These are phyloP conservation scores for Pholiota adiposa DNA, from an alignment of 1,284 basidiomycete genomes.

Conservation along the genomic window DNA sequence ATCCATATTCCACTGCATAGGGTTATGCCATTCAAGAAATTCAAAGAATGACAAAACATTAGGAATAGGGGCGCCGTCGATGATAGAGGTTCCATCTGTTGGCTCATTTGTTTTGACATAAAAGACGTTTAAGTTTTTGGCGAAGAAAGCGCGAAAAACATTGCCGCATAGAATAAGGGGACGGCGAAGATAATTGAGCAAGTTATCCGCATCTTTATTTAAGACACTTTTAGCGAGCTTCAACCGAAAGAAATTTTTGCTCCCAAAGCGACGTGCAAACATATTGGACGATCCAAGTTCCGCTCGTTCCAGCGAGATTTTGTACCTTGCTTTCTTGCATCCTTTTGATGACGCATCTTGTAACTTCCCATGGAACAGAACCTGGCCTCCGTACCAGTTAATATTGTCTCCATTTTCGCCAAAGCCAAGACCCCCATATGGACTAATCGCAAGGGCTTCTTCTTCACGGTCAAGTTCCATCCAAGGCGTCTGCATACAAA, in stretches of 20 bases:
- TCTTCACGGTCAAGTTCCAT: conserved; percentile 49
- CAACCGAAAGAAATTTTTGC: conserved; percentile 44
- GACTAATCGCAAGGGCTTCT: conserved; percentile 28
- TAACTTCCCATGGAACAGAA: conserved; percentile 43
- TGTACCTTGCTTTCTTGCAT: conserved; percentile 26
- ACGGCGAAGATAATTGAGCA: conserved; percentile 38
- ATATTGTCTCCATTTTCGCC: conserved; percentile 29
- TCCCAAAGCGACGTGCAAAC: conserved; percentile 50
- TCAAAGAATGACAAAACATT: conserved; percentile 29
- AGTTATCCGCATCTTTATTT: conserved; percentile 25
- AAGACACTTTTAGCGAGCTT: conserved; percentile 36
- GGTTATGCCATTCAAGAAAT: conserved; percentile 39
- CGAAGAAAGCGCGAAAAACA: conserved; percentile 48
- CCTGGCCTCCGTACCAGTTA: conserved; percentile 48
- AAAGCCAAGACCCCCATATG: conserved; percentile 39
- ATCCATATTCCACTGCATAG: conserved; percentile 29
- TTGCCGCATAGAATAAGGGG: conserved; percentile 45
- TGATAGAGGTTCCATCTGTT: conserved; percentile 24
- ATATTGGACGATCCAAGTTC: conserved; percentile 47
- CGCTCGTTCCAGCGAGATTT: conserved; percentile 41
- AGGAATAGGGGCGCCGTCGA: conserved; percentile 18
- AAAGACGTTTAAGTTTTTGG: conserved; percentile 49
- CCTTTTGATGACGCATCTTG: conserved; percentile 18
- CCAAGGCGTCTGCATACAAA: conserved; percentile 45
- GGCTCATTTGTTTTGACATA: conserved; percentile 44